phyloP scores from a whole-genome alignment of 2,329 filamentous ascomycete genomes.

The Leptosphaerulina australis region DNA sequence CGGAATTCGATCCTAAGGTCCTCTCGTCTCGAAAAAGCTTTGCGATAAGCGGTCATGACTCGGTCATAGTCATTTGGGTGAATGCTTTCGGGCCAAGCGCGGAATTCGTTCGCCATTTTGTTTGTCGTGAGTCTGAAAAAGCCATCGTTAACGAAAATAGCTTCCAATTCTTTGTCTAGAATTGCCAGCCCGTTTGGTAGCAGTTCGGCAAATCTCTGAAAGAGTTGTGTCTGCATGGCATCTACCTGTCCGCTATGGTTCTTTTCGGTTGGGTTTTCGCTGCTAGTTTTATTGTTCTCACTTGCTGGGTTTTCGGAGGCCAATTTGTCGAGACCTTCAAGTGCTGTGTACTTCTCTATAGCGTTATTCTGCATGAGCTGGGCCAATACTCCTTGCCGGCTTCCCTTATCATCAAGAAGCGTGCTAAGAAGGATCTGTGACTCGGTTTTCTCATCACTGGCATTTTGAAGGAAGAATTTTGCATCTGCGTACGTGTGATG shows the following conservation, averaged over 20 bases:
- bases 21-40: conserved; percentile 48
- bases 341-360: conserved; percentile 32
- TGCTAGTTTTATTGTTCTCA: conserved; percentile 11
- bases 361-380: conserved; percentile 35
- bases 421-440: conserved; percentile 41
- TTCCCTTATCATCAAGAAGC: conserved; percentile 39
- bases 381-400: conserved; percentile 41
- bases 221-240: conserved; percentile 51
- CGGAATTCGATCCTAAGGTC: conserved; percentile 53
- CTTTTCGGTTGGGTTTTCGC: background rate
- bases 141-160: conserved; percentile 55
- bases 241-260: conserved; percentile 26
- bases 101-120: conserved; percentile 49
- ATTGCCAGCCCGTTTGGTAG: conserved; percentile 55
- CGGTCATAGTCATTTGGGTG: conserved; percentile 53
- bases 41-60: conserved; percentile 53
- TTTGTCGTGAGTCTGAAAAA: conserved; percentile 56
- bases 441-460: conserved; percentile 21
- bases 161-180: conserved; percentile 52
- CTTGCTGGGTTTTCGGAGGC: conserved; percentile 24
- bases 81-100: conserved; percentile 55
- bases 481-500: conserved; percentile 22
- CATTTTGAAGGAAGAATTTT: conserved; percentile 33
- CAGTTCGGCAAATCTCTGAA: conserved; percentile 54
- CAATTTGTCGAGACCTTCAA: conserved; percentile 34